Evolutionary conservation across 2,329 filamentous ascomycete genomes (phyloP), one percentile per base, ranked within the genome.

Genomic region (Ascochyta pisi): DNA sequence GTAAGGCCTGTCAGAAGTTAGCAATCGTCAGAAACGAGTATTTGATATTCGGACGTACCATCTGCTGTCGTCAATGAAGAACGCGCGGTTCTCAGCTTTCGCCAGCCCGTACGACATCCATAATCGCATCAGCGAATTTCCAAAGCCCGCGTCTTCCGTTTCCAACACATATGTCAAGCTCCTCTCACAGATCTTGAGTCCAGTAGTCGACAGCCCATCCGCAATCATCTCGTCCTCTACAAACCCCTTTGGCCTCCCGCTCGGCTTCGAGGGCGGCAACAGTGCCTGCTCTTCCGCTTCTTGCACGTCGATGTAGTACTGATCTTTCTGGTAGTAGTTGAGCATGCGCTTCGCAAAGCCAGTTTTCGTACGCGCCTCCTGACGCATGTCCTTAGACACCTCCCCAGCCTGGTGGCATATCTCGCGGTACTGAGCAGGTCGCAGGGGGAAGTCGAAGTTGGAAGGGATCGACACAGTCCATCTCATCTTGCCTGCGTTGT

Each of bases 101-200:
- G 92, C 91, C 50, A 96, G 77, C 3, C 90, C 90, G 70, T 95
- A 96, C 24, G 91, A 88, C 66, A 89, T 89, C 91, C 92, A 96
- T 52, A 96, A 72, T 68, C 88, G 84, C 83, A 96, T 87, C 56
- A 96, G 76, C 1, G 89, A 86, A 61, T 86, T 87, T 6, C 92
- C 92, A 9, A 96, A 80, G 3, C 92, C 92, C 2, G 90, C 90
- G 66, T 94, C 87, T 3, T 83, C 76, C 7, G 86, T 82, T 69
- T 94, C 90, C 66, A 96, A 81, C 1, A 92, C 84, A 71, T 89
- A 95, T 0, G 90, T 96, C 76, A 96, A 79, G 56, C 85, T 90
- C 61, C 76, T 86, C 42, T 86, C 79, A 77, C 92, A 96, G 15
- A 88, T 77, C 9, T 84, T 70, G 62, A 71, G 79, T n/a, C 69